Conservation (phyloP, 352 stramenopile species). For the Pythium vanterpoolii region DNA sequence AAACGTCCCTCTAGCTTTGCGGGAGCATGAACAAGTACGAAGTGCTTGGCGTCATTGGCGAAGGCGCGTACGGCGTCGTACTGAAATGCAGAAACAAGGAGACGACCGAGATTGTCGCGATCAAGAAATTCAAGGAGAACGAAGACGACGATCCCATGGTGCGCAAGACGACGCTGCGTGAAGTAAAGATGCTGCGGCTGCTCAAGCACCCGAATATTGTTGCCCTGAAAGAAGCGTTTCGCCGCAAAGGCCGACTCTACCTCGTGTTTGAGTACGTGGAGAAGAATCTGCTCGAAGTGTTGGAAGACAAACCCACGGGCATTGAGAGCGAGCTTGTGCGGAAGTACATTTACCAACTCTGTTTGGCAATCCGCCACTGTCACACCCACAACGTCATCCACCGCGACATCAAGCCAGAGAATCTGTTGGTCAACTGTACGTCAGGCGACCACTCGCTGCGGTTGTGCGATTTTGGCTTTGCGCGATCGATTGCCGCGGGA, state of each 20-base stretch:
- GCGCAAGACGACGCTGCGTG: slow-evolving; percentile 91
- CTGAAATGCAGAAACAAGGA: slow-evolving; percentile 94
- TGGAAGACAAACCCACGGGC: slow-evolving; percentile 90
- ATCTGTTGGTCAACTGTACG: slow-evolving; percentile 95
- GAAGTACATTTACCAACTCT: slow-evolving; percentile 98
- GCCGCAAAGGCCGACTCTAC: slow-evolving; percentile 94
- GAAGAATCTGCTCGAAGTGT: slow-evolving; percentile 94
- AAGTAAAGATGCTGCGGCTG: slow-evolving; percentile 98
- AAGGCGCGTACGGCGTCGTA: slow-evolving; percentile 93
- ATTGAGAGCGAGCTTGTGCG: slow-evolving; percentile 93
- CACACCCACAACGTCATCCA: slow-evolving; percentile 97
- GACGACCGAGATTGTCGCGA: slow-evolving; percentile 96
- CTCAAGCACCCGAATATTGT: slow-evolving; percentile 99
- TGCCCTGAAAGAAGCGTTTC: slow-evolving; percentile 97
- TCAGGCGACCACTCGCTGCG: slow-evolving; percentile 95
- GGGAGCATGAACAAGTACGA: slow-evolving; percentile 93
- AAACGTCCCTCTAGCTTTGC: background rate
- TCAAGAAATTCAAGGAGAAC: slow-evolving; percentile 99
- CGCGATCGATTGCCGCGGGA: slow-evolving; percentile 57
- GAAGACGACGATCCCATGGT: slow-evolving; percentile 91
- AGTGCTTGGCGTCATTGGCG: slow-evolving; percentile 91
- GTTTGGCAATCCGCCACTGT: slow-evolving; percentile 96
- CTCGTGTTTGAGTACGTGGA: slow-evolving; percentile 99
- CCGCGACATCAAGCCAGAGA: slow-evolving; percentile 99
- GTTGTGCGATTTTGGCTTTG: slow-evolving; percentile 98